phyloP scores from a whole-genome alignment of 2,329 filamentous ascomycete species.

The Aureobasidium sp. region DNA sequence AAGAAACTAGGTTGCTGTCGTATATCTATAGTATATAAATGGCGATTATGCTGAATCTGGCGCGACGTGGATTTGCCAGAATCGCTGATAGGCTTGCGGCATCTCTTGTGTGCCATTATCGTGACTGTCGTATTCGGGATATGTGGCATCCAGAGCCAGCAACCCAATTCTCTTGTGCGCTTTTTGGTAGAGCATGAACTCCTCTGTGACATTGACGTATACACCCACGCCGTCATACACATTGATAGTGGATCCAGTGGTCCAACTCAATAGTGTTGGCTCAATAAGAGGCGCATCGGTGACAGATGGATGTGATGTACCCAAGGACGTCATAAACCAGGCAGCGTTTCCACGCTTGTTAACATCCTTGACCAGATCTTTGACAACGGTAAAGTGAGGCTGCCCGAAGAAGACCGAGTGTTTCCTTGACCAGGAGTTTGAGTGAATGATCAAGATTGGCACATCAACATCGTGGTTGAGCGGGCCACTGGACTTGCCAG shows the following conservation, averaged over 20 bases:
- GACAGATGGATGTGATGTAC: slow-evolving; percentile 48
- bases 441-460: slow-evolving; percentile 54
- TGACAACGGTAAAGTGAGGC: slow-evolving; percentile 56
- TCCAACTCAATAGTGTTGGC: slow-evolving; percentile 51
- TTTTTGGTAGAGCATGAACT: slow-evolving; percentile 46
- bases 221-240: slow-evolving; percentile 47
- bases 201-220: slow-evolving; percentile 51
- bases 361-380: slow-evolving; percentile 43
- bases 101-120: slow-evolving; percentile 11
- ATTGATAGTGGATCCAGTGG: slow-evolving; percentile 52
- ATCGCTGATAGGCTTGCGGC: slow-evolving; percentile 22
- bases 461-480: slow-evolving; percentile 51
- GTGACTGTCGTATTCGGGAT: slow-evolving; percentile 24
- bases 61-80: slow-evolving; percentile 37
- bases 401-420: slow-evolving; percentile 51
- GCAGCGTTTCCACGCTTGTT: slow-evolving; percentile 30
- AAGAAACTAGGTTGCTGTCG: too few species aligned
- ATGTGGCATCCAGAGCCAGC: slow-evolving; percentile 40
- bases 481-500: slow-evolving; percentile 54
- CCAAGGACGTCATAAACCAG: slow-evolving; percentile 35
- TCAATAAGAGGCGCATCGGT: slow-evolving; percentile 59
- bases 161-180: slow-evolving; percentile 38
- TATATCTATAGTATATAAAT: neutral
- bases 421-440: slow-evolving; percentile 54
- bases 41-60: slow-evolving; percentile 16